These are phyloP conservation scores for Hyphopichia pseudoburtonii DNA, from an alignment of 1,139 yeast species.

Conservation along the genomic window DNA sequence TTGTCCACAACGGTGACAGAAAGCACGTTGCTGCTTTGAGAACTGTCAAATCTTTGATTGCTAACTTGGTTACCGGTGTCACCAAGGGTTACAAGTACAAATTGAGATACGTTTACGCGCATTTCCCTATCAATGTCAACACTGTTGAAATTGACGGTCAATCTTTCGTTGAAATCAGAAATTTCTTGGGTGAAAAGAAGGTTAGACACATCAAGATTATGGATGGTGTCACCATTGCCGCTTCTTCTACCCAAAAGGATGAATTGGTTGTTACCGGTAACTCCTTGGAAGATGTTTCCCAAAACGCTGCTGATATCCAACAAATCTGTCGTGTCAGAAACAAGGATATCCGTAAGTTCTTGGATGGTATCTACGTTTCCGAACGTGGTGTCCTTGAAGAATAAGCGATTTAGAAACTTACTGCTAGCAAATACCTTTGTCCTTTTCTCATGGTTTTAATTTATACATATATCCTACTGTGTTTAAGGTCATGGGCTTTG, in stretches of 20 bases:
- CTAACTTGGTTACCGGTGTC: constrained; percentile 97
- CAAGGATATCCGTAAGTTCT: constrained; percentile 99
- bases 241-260: constrained; percentile 86
- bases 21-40: constrained; percentile 99
- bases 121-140: constrained; percentile 99
- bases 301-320: constrained; percentile 97
- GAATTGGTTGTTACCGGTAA: constrained; percentile 91
- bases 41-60: constrained; percentile 93
- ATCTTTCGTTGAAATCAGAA: constrained; percentile 90
- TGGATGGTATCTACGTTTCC: constrained; percentile 99
- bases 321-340: constrained; percentile 98
- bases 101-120: constrained; percentile 99
- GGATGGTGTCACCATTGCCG: constrained; percentile 86
- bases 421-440: not conserved
- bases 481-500: not conserved
- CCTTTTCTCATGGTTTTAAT: not conserved
- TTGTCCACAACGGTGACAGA: constrained; percentile 99
- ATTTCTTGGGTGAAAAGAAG: constrained; percentile 98
- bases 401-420: constrained; percentile 31
- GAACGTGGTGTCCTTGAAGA: constrained; percentile 81
- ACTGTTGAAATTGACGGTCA: constrained; percentile 73
- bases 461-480: no score
- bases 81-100: constrained; percentile 99
- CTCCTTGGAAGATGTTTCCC: constrained; percentile 98
- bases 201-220: constrained; percentile 82